phyloP scores from a whole-genome alignment of 495 filamentous ascomycete species.

The Neurospora sp. region DNA sequence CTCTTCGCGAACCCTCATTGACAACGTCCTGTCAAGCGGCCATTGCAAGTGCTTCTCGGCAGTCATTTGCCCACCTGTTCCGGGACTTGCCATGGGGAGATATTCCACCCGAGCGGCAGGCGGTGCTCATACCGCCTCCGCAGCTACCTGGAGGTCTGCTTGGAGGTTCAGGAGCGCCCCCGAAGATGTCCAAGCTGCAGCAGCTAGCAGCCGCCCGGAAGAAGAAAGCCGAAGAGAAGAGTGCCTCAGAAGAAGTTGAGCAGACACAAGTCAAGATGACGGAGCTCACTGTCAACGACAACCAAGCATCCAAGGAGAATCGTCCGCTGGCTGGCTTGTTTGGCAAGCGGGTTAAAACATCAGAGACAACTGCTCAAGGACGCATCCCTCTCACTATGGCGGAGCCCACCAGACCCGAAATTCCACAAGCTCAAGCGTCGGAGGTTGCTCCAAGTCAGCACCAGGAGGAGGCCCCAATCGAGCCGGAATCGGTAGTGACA shows the following conservation, averaged over 20 bases:
- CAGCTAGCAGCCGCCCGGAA: slow-evolving; percentile 77
- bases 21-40: background rate
- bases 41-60: background rate
- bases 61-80: slow-evolving; percentile 47
- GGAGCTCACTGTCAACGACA: slow-evolving; percentile 16
- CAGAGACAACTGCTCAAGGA: slow-evolving; percentile 13
- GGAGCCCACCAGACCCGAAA: slow-evolving; percentile 7
- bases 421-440: background rate
- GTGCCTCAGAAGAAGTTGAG: slow-evolving; percentile 20
- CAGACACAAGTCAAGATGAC: slow-evolving; percentile 18
- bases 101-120: slow-evolving; percentile 57
- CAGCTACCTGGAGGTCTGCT: slow-evolving; percentile 56
- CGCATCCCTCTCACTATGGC: slow-evolving; percentile 7
- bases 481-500: background rate
- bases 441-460: background rate
- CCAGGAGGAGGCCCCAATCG: background rate
- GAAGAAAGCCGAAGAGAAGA: slow-evolving; percentile 70
- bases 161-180: slow-evolving; percentile 55
- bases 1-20: slow-evolving; percentile 2
- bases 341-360: slow-evolving; percentile 23
- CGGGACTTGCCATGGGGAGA: slow-evolving; percentile 79
- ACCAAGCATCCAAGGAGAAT: slow-evolving; percentile 13
- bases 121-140: slow-evolving; percentile 55
- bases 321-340: slow-evolving; percentile 10
- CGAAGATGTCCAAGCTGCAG: slow-evolving; percentile 86